Base-by-base conservation (phyloP, 2,329 filamentous ascomycete species). In the Myriosclerotinia curreyana region DNA sequence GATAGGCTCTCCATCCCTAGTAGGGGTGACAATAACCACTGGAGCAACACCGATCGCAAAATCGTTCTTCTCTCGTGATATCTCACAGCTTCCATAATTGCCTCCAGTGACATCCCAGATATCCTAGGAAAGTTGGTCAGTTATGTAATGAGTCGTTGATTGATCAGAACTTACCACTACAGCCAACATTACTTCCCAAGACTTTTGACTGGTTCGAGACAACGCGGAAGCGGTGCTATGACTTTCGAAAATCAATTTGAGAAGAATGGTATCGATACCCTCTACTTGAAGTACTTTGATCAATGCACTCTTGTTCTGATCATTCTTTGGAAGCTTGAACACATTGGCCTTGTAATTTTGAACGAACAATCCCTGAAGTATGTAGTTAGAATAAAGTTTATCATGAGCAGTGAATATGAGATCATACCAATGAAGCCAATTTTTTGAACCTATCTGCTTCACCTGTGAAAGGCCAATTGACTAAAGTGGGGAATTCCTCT, bases 61-160 rank as follows among this genome's bases (percentile, higher is more conserved):
- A 1, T 51, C 15, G 6, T 17, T 51, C 9, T 54, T 60, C 31
- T 61, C 68, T 49, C 25, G 46, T 14, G 61, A 44, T 17, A n/a
- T 11, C 20, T 64, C 54, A 9, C 61, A 64, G 5, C 34, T 8
- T 12, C 51, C 38, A 17, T 40, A 64, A 51, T 42, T 40, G 11
- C 61, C 54, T n/a, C 44, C 52, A 20, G 48, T 44, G 20, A 64
- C 15, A n/a, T 64, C 61, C 61, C 61, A 64, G 12, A 60, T 51
- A 22, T 56, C 61, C 61, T 64, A 14, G 12, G 15, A 22, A 17
- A 0, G 42, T n/a, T 12, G 22, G 15, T 59, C 22, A 51, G 53
- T 5, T 15, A 36, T 36, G 25, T 17, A 28, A 20, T 20, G 5
- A 12, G n/a, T 59, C 5, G 31, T 34, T 3, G 3, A 50, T 15